Percentiles rank a stretch among this genome's conserved stretches.
phyloP scores from a whole-genome alignment of 2,329 filamentous ascomycete species.

The Alternaria tenuissima region DNA sequence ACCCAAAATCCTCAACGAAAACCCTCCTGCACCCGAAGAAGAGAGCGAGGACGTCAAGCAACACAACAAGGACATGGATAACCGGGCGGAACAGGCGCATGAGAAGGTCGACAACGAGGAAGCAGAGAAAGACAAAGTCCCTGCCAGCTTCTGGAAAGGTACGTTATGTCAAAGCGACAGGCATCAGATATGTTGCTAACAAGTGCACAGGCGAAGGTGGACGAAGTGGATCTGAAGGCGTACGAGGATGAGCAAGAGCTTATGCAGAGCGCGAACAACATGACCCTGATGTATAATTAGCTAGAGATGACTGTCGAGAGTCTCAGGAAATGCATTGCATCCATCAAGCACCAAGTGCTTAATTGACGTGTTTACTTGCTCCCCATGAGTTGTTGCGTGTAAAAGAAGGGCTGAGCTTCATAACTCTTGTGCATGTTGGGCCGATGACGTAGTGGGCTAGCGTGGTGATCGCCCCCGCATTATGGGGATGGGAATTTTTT shows the following conservation, averaged over 20 bases:
- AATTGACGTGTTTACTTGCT: neutral
- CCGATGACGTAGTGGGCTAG: conserved; percentile 23
- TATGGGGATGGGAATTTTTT: conserved; percentile 34
- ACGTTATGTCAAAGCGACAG: conserved; percentile 15
- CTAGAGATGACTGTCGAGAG: neutral
- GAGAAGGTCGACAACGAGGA: conserved; percentile 51
- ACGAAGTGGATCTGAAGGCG: conserved; percentile 26
- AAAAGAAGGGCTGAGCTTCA: conserved; percentile 11
- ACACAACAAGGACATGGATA: conserved; percentile 56
- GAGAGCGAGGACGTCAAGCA: conserved; percentile 52
- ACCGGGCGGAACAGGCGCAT: conserved; percentile 53
- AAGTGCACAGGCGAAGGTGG: conserved; percentile 35
- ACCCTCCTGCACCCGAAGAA: conserved; percentile 42
- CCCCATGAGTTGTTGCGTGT: neutral
- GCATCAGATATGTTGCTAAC: conserved; percentile 16
- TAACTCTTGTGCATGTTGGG: conserved; percentile 26
- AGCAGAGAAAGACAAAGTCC: conserved; percentile 52
- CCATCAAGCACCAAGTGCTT: neutral
- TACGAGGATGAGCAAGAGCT: conserved; percentile 4
- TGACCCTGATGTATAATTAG: conserved; percentile 11
- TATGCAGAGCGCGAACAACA: neutral
- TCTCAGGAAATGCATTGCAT: neutral
- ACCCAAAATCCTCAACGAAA: conserved; percentile 55
- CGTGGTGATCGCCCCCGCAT: conserved; percentile 11
- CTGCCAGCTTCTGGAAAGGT: conserved; percentile 52